Evolutionary conservation across 805 yeast species (phyloP), one percentile per base, ranked within the genome.

Genomic region (Ogataea haglerorum): DNA sequence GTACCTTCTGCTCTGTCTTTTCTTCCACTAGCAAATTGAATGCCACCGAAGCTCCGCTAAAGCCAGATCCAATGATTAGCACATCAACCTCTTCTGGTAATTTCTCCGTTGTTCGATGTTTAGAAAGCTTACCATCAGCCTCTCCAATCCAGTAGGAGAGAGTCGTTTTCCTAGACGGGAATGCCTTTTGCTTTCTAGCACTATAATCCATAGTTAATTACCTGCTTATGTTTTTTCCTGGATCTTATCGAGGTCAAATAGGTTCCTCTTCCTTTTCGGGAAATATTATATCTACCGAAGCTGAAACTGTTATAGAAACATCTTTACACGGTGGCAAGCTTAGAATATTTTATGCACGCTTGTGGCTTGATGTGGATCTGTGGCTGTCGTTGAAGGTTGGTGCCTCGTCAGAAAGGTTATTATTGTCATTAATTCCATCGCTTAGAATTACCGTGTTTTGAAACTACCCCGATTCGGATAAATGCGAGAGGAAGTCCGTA

Each of bases 41-140:
- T 0, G 72, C 72, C 7, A 61, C 58, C 3, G 73, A 57, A 3
- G 70, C 53, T 12, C 77, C 77, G 12, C 73, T 61, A 43, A 69
- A 69, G 5, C 77, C 76, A 1, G 71, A 61, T 5, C 76, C 76
- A 27, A 72, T 62, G 37, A 72, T 62, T 18, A 70, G 54, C 7
- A 67, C 56, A 40, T 71, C 75, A 9, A 57, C 62, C 17, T 56
- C 55, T 14, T 46, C 36, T 1, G 76, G 77, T 9, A 72, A 44
- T 7, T 46, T 47, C 7, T 23, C 13, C 1, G 60, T 49, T 7
- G 59, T 45, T 30, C 62, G 48, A 33, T 49, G 52, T n/a, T 46
- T 40, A 28, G 67, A 27, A 7, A 66, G 26, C 12, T 33, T 23
- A 5, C 34, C 22, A 4, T 44, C 38, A 4, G 48, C 46, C 37